Base-by-base conservation (phyloP, 176 grass and related monocot genomes). In the Juncus effusus region DNA sequence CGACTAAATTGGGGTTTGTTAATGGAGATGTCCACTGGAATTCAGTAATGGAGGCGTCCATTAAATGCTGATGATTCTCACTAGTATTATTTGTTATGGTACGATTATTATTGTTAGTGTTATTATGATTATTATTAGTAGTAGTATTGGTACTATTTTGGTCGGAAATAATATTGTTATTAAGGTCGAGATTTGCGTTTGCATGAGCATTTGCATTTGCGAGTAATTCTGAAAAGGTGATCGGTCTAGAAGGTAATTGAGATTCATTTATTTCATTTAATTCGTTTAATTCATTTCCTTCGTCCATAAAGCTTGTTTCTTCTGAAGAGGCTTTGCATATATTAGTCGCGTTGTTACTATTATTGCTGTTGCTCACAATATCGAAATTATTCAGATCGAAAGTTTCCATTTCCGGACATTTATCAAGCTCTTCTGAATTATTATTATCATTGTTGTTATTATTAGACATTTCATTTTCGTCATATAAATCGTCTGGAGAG, bases 1-100 rank as follows among this genome's bases (percentile, higher is more conserved):
- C 53, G 49, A 64, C 56, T 65, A 72, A 66, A 71, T 42, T 7
- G 42, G 38, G 55, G 71, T 49, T 69, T 56, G 3, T 62, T 56
- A 63, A 69, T 38, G 71, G 61, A 47, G 16, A n/a, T 54, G 58
- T 81, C 73, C 58, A 60, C 72, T 70, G 76, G 54, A 65, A 54
- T 50, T 47, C 41, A 73, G 82, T 78, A 84, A 55, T 65, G 53
- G 47, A 77, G 36, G 76, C 73, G 14, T 45, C 79, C 75, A 71
- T 73, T 12, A 82, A 76, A 59, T 80, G 19, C 19, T 28, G 56
- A 63, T 72, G 66, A 65, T 73, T 64, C 70, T 63, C 63, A 72
- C 70, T 62, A 42, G 64, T 64, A 38, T n/a, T 65, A 47, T 47
- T 47, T 9, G 9, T 47, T 47, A 47, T 47, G 19, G 19, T 47